Evolutionary conservation across 768 basidiomycete species (phyloP), one percentile per base, ranked within the genome.

Genomic region (Suillus tomentosus): DNA sequence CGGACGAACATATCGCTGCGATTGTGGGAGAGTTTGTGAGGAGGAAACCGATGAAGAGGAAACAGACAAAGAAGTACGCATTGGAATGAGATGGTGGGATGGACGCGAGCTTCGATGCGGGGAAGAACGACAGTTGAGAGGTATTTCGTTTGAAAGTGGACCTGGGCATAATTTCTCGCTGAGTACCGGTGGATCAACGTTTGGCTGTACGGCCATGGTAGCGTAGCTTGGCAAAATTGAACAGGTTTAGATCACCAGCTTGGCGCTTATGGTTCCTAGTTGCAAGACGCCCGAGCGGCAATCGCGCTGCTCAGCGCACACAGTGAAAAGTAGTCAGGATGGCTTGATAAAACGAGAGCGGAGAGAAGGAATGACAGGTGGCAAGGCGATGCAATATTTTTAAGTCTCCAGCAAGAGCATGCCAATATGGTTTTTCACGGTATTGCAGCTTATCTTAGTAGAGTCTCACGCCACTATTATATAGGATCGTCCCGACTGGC

Each of bases 1-100:
- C 64, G 84, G 82, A 62, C 82, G 80, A 57, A 79, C 74, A 45
- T 82, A 81, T 27, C 77, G 70, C 61, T 68, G 62, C 0, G 77
- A 66, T 31, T 67, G 69, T 0, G 70, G 62, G 58, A 67, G 67
- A 53, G 67, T 22, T 54, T 42, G 43, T 24, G 45, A 64, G 17
- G 55, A 55, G 14, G 58, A 64, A 39, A 60, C 22, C 14, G 61
- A 27, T 37, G 67, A 50, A 17, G 62, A 24, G 57, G 59, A 50
- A 34, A 27, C 24, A 37, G 63, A 64, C 11, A n/a, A 42, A 27
- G 47, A 61, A 43, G 69, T 63, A 57, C 61, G 76, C 54, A 69
- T 62, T 54, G 74, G 66, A 64, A 60, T 60, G 67, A 70, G 65
- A 50, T 62, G 54, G 65, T 70, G 74, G 43, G 43, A 65, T 36